Conservation (phyloP, 257 asterid genomes). For the Lavandula angustifolia region DNA sequence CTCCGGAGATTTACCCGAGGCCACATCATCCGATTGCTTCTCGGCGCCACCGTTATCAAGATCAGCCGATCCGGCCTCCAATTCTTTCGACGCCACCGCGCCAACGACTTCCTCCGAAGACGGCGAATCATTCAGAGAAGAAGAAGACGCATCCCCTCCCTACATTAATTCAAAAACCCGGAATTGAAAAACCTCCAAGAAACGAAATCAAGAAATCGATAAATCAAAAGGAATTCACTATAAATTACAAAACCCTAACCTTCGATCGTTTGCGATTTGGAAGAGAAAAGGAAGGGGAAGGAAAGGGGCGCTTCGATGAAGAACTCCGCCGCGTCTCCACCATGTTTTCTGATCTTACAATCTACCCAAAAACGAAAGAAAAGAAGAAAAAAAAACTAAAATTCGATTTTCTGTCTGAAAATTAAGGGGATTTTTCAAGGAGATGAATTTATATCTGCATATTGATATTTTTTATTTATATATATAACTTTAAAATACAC, state of each 20-base stretch:
- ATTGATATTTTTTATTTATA: not conserved
- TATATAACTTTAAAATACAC: not conserved
- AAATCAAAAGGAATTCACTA: slow-evolving; percentile 15
- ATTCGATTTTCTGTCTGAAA: slow-evolving; percentile 31
- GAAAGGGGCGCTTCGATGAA: slow-evolving; percentile 73
- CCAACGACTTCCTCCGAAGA: slow-evolving; percentile 48
- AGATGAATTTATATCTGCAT: slow-evolving; percentile 6
- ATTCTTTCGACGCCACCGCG: slow-evolving; percentile 49
- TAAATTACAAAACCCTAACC: slow-evolving; percentile 53
- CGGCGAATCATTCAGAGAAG: slow-evolving; percentile 64
- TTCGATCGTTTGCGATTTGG: slow-evolving; percentile 84
- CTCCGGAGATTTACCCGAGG: slow-evolving; percentile 46
- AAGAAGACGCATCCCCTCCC: slow-evolving; percentile 77
- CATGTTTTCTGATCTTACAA: slow-evolving; percentile 49
- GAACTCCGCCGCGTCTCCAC: slow-evolving; percentile 92
- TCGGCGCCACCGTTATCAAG: slow-evolving; percentile 48
- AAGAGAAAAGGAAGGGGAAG: slow-evolving; percentile 65
- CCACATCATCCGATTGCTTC: slow-evolving; percentile 52
- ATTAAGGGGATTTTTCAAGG: slow-evolving; percentile 24
- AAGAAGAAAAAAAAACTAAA: slow-evolving; percentile 20
- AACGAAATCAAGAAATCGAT: not conserved
- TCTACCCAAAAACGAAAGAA: not conserved
- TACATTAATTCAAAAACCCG: slow-evolving; percentile 40
- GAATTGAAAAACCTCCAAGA: slow-evolving; percentile 28
- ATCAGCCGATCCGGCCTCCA: slow-evolving; percentile 78